Base-by-base conservation (phyloP, 495 filamentous ascomycete genomes). In the Tuber borchii region DNA sequence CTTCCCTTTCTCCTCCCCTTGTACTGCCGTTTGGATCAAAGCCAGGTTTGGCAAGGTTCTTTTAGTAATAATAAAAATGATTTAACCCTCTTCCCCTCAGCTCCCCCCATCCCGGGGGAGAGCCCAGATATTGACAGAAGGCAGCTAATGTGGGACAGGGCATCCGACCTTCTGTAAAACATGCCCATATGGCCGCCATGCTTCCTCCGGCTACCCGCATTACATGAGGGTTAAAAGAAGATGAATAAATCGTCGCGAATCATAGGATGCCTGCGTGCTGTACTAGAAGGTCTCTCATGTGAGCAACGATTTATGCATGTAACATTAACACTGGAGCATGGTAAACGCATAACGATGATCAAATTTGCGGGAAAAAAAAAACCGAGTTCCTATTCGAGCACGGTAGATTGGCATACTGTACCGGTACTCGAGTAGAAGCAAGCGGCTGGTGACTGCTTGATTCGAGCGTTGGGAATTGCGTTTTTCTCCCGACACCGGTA, bases 271-370 rank as follows among this genome's bases (percentile, higher is more conserved):
- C 56, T 34, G 56, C 56, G 0, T 34, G 26, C 56, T 1, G 56
- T 43, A 43, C 42, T 17, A 65, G 39, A 2, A 31, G n/a, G 56
- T 65, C 61, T 37, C 34, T 65, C 73, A 74, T 56, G 31, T 71
- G 75, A 69, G 43, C 40, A 73, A 44, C 40, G 39, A 71, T 14
- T 61, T 34, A 71, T 74, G 75, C 72, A 77, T 76, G 71, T 69
- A 69, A 65, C 26, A 65, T 65, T 16, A 65, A 65, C 56, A 31
- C 26, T 34, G 4, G 31, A 61, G 56, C 31, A 34, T 65, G 56
- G 26, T 34, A 34, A 31, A 14, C 56, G 26, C 12, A 65, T 26
- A 65, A 65, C 56, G n/a, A 16, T 61, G 51, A 34, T 17, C 26
- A 31, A 16, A 34, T 31, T 65, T 34, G 14, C 31, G 56, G 56